Evolutionary conservation across 495 filamentous ascomycete species (phyloP).

Genomic region (Penicillium turbatum): DNA sequence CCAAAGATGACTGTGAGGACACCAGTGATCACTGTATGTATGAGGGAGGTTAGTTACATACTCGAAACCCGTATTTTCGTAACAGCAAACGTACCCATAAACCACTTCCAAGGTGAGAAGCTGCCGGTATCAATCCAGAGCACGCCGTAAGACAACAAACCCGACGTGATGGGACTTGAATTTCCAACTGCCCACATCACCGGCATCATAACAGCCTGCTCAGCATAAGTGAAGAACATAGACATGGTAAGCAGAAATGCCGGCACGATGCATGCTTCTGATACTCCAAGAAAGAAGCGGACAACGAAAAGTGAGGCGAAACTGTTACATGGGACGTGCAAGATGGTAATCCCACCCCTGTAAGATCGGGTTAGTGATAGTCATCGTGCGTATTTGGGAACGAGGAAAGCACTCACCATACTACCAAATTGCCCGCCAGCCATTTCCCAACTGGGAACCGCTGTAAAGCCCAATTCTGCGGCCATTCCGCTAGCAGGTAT

Average conservation of each 20-base stretch:
- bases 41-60: too few relatives aligned
- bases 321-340: constrained; percentile 36
- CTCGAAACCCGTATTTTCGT: too few relatives aligned
- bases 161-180: constrained; percentile 39
- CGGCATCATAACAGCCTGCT: constrained; percentile 41
- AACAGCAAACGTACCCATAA: constrained; percentile 28
- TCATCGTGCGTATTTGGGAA: background rate
- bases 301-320: constrained; percentile 39
- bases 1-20: constrained; percentile 49
- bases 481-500: constrained; percentile 37
- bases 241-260: constrained; percentile 38
- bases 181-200: constrained; percentile 43
- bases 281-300: constrained; percentile 38
- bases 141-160: constrained; percentile 39
- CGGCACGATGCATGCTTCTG: constrained; percentile 40
- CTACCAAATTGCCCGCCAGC: constrained; percentile 33
- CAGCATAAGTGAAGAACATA: constrained; percentile 44
- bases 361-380: background rate
- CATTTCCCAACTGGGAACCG: constrained; percentile 39
- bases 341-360: constrained; percentile 34
- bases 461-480: constrained; percentile 40
- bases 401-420: constrained; percentile 23
- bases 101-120: constrained; percentile 40
- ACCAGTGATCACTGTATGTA: constrained; percentile 46
- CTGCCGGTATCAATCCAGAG: constrained; percentile 38